Percentiles rank a stretch among this genome's conserved stretches.
These are phyloP conservation scores for Talaromyces islandicus DNA, from an alignment of 2,329 filamentous ascomycete genomes.

Conservation along the genomic window DNA sequence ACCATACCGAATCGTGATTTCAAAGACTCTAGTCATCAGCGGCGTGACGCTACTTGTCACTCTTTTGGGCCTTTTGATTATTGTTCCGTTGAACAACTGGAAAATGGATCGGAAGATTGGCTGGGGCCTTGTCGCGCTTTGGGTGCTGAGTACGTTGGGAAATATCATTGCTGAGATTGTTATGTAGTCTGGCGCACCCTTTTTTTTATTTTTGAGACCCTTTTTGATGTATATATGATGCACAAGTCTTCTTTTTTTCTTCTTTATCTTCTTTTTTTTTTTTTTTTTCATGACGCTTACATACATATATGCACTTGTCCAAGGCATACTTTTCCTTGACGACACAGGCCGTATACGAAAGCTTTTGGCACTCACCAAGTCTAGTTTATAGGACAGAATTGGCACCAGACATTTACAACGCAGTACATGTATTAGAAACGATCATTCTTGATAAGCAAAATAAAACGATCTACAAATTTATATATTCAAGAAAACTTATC, in stretches of 20 bases:
- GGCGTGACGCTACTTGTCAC: conserved; percentile 78
- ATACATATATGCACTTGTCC: too few species aligned
- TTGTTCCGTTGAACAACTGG: conserved; percentile 83
- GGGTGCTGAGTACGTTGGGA: conserved; percentile 70
- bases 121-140: conserved; percentile 70
- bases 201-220: not conserved
- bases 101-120: conserved; percentile 77
- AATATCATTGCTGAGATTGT: conserved; percentile 75
- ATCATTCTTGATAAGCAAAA: not conserved
- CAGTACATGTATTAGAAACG: not conserved
- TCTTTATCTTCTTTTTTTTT: too few species aligned
- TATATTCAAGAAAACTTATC: not conserved
- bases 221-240: not conserved
- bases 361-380: not conserved
- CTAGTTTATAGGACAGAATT: too few species aligned
- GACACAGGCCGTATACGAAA: too few species aligned
- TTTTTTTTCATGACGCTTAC: too few species aligned
- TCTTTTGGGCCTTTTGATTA: conserved; percentile 68
- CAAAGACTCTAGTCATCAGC: conserved; percentile 76
- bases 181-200: conserved; percentile 11
- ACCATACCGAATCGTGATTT: conserved; percentile 77
- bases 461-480: not conserved
- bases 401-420: not conserved
- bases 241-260: not conserved
- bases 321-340: too few species aligned